Evolutionary conservation across 2,329 filamentous ascomycete genomes (phyloP).

Genomic region (Phialemoniopsis sp.): DNA sequence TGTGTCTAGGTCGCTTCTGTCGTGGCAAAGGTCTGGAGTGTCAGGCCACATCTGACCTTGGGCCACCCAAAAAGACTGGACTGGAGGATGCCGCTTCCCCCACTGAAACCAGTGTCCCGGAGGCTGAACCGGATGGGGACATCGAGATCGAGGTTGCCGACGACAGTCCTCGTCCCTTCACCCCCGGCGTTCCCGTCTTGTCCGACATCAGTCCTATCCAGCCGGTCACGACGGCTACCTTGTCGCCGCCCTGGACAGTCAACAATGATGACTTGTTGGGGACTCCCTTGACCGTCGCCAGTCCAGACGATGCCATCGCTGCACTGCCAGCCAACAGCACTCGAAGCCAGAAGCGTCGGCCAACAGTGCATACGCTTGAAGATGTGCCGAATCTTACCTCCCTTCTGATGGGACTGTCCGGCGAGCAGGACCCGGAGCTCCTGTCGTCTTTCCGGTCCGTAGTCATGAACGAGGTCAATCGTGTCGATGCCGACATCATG

Average conservation of each 20-base stretch:
- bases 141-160: no score
- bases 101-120: no score
- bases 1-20: conserved; percentile 17
- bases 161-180: no score
- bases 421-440: conserved; percentile 41
- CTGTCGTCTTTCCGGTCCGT: conserved; percentile 41
- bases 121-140: no score
- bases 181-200: no score
- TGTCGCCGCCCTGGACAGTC: conserved; percentile 4
- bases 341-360: conserved; percentile 1
- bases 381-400: conserved; percentile 35
- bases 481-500: conserved; percentile 37
- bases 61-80: neutral
- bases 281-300: neutral
- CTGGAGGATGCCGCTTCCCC: no score
- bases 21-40: conserved; percentile 15
- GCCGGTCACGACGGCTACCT: no score
- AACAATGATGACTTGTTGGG: conserved; percentile 2
- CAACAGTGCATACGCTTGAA: conserved; percentile 29
- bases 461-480: conserved; percentile 36
- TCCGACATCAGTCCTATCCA: no score
- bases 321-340: conserved; percentile 6
- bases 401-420: conserved; percentile 38
- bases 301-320: conserved; percentile 5
- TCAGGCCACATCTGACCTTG: conserved; percentile 14